Evolutionary conservation across 192 early-diverging fungal genomes (phyloP).

Genomic region (Gaertneriomyces semiglobifer): DNA sequence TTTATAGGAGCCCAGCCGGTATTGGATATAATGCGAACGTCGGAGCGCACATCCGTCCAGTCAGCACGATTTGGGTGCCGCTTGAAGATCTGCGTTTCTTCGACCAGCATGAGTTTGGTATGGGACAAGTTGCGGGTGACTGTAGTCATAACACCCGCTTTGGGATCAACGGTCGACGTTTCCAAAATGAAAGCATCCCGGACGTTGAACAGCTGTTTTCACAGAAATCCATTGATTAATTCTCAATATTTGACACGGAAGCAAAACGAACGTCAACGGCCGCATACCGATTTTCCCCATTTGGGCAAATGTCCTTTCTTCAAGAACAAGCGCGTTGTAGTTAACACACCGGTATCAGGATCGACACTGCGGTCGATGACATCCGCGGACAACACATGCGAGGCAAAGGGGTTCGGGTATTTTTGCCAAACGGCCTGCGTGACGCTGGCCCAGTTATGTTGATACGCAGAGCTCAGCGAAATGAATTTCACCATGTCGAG

Average conservation of each 20-base stretch:
- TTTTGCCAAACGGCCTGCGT: constrained; percentile 88
- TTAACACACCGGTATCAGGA: constrained; percentile 68
- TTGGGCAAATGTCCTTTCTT: constrained; percentile 84
- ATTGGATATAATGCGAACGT: constrained; percentile 83
- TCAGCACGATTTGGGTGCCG: constrained; percentile 33
- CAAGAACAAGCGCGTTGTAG: constrained; percentile 83
- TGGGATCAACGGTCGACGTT: constrained; percentile 78
- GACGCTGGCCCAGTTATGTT: constrained; percentile 51
- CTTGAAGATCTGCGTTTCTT: constrained; percentile 73
- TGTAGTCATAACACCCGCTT: constrained; percentile 72
- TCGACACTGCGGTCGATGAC: constrained; percentile 87
- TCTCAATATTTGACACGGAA: background rate
- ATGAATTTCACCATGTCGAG: constrained; percentile 24
- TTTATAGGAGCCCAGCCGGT: constrained; percentile 79
- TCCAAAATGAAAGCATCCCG: constrained; percentile 90
- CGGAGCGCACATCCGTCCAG: constrained; percentile 71
- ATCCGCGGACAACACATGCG: constrained; percentile 89
- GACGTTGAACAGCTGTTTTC: constrained; percentile 66
- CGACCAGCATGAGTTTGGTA: constrained; percentile 86
- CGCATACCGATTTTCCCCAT: constrained; percentile 66
- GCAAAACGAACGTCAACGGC: background rate
- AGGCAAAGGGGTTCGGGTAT: constrained; percentile 97
- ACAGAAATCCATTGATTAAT: background rate
- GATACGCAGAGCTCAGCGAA: background rate
- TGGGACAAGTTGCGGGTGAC: constrained; percentile 88